Conservation (phyloP, 306 rosid genomes). For the Quercus variabilis region DNA sequence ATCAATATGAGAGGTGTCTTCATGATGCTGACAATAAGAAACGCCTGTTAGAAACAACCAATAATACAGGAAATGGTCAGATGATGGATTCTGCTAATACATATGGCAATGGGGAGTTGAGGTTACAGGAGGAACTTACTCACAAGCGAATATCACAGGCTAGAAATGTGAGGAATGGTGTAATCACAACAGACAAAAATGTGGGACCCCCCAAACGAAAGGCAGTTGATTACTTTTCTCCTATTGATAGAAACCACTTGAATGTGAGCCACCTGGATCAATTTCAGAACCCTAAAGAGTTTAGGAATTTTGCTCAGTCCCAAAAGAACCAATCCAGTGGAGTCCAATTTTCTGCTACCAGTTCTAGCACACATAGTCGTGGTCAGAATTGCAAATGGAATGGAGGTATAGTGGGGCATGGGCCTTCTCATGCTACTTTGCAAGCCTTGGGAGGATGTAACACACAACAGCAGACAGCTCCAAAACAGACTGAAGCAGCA, state of each 20-base stretch:
- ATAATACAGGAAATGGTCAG: slow-evolving; percentile 43
- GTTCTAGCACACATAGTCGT: slow-evolving; percentile 48
- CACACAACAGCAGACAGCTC: slow-evolving; percentile 46
- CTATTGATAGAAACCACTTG: slow-evolving; percentile 33
- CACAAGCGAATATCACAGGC: slow-evolving; percentile 45
- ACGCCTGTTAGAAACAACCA: slow-evolving; percentile 31
- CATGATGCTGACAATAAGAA: slow-evolving; percentile 48
- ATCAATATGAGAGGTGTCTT: slow-evolving; percentile 81
- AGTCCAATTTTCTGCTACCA: slow-evolving; percentile 48
- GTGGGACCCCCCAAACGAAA: slow-evolving; percentile 50
- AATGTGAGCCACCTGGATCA: slow-evolving; percentile 37
- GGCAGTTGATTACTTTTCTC: slow-evolving; percentile 44
- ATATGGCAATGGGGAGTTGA: slow-evolving; percentile 36
- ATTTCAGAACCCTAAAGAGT: slow-evolving; percentile 38
- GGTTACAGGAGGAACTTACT: slow-evolving; percentile 35
- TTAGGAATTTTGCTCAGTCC: slow-evolving; percentile 47
- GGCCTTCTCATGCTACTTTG: slow-evolving; percentile 41
- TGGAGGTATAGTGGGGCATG: slow-evolving; percentile 41
- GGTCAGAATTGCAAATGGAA: slow-evolving; percentile 49
- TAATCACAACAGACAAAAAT: slow-evolving; percentile 34
- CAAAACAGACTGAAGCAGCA: slow-evolving; percentile 52
- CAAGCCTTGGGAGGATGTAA: slow-evolving; percentile 58
- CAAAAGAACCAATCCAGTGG: slow-evolving; percentile 55
- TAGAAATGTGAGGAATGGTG: slow-evolving; percentile 40
- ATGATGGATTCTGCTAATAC: slow-evolving; percentile 29